Percentiles rank a stretch among this genome's conserved stretches.
Conservation (phyloP, 2,329 filamentous ascomycete species). For the Mollisia scopiformis region DNA sequence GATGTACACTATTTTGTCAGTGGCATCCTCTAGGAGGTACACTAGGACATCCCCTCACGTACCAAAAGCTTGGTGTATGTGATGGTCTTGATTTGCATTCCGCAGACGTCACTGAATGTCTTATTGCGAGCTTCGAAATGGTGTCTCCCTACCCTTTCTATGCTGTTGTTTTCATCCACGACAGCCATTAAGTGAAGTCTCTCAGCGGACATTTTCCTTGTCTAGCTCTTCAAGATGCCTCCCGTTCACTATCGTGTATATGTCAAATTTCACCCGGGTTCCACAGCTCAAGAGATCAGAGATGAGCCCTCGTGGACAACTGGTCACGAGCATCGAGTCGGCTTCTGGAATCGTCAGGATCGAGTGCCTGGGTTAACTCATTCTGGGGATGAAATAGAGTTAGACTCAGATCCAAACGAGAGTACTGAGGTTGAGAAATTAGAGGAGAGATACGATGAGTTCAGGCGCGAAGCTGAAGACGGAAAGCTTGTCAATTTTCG, state of each 20-base stretch:
- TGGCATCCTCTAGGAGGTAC: neutral
- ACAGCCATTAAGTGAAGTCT: neutral
- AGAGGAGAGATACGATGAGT: neutral
- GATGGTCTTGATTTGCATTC: neutral
- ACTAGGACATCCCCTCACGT: neutral
- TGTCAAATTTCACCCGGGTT: conserved; percentile 3
- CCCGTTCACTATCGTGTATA: conserved; percentile 1
- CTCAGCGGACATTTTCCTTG: neutral
- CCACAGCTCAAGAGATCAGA: neutral
- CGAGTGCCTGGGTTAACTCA: conserved; percentile 11
- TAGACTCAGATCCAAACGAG: neutral
- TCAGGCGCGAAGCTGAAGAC: conserved; percentile 4
- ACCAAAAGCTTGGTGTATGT: neutral
- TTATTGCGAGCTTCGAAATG: neutral
- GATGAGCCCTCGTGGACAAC: conserved; percentile 11
- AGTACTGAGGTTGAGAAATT: neutral
- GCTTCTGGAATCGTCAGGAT: conserved; percentile 8
- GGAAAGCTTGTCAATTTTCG: conserved; percentile 43
- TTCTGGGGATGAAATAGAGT: conserved; percentile 2
- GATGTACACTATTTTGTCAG: neutral
- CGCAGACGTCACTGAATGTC: neutral
- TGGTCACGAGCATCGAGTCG: conserved; percentile 12
- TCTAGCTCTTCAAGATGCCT: neutral
- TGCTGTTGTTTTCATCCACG: neutral
- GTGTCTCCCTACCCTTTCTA: neutral